Percentiles rank a stretch among this genome's conserved stretches.
phyloP scores from a whole-genome alignment of 345 rosid species.

The Salix dunnii region DNA sequence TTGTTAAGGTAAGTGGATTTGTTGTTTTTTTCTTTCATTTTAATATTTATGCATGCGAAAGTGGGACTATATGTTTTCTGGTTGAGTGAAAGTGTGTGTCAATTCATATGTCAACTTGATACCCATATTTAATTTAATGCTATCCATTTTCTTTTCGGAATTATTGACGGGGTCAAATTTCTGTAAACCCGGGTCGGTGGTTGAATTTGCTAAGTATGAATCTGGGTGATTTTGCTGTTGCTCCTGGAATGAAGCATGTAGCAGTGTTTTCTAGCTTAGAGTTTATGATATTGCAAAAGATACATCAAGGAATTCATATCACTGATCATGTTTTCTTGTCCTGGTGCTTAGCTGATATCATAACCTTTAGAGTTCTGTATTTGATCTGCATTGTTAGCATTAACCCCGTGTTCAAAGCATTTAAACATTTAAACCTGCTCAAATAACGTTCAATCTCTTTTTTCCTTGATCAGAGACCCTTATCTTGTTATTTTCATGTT shows the following conservation, averaged over 20 bases:
- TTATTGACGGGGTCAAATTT: neutral
- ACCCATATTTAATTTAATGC: neutral
- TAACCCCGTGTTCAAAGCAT: no score
- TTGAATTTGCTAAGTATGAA: slow-evolving; percentile 59
- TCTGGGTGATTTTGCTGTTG: slow-evolving; percentile 72
- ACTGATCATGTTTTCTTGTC: no score
- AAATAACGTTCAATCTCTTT: no score
- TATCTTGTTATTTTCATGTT: no score
- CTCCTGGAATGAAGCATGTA: slow-evolving; percentile 69
- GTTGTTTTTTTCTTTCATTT: neutral
- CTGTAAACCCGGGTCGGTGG: slow-evolving; percentile 65
- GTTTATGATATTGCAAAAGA: no score
- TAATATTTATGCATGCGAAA: neutral
- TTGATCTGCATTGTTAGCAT: no score
- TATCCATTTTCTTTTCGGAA: neutral
- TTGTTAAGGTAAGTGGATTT: slow-evolving; percentile 50
- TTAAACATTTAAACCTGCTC: no score
- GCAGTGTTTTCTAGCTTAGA: slow-evolving; percentile 79
- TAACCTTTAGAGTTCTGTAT: no score
- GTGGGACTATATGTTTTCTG: neutral
- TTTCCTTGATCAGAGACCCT: no score
- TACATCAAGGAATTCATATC: no score
- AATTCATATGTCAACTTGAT: no score
- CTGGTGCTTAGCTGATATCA: no score
- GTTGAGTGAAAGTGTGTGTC: neutral